Evolutionary conservation across 495 filamentous ascomycete genomes (phyloP).

Genomic region (Elasticomyces elasticus): DNA sequence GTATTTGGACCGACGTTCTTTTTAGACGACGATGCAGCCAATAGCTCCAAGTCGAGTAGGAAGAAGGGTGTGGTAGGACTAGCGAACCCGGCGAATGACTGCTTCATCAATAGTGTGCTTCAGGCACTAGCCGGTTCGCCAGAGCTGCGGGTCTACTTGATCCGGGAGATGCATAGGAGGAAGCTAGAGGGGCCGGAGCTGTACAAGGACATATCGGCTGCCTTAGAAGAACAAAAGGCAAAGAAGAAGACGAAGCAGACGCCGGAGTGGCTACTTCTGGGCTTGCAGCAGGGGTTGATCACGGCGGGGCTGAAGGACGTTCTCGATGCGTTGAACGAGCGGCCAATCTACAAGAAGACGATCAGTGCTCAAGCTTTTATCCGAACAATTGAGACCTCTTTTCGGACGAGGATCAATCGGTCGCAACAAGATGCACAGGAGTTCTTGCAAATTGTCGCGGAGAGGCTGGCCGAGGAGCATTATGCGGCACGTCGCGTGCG

Average conservation of each 20-base stretch:
- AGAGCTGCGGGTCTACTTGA: slow-evolving; percentile 81
- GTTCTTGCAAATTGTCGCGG: slow-evolving; percentile 85
- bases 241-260: slow-evolving; percentile 28
- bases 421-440: slow-evolving; percentile 99
- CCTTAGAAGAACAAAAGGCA: slow-evolving; percentile 39
- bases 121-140: slow-evolving; percentile 92
- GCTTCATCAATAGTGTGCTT: slow-evolving; percentile 96
- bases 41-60: slow-evolving; percentile 47
- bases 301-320: slow-evolving; percentile 88
- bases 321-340: slow-evolving; percentile 84
- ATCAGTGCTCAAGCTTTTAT: slow-evolving; percentile 81
- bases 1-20: slow-evolving; percentile 94
- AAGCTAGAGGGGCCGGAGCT: slow-evolving; percentile 62
- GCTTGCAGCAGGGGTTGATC: slow-evolving; percentile 67
- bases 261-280: slow-evolving; percentile 52
- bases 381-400: slow-evolving; percentile 68
- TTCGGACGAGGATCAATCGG: slow-evolving; percentile 78
- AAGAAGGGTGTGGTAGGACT: slow-evolving; percentile 89
- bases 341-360: slow-evolving; percentile 86
- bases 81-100: slow-evolving; percentile 89
- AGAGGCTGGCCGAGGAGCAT: slow-evolving; percentile 87
- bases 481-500: slow-evolving; percentile 70
- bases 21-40: slow-evolving; percentile 65
- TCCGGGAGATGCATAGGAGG: slow-evolving; percentile 74
- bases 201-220: slow-evolving; percentile 40